phyloP scores from a whole-genome alignment of 495 filamentous ascomycete species.

The Hypoxylon fragiforme region DNA sequence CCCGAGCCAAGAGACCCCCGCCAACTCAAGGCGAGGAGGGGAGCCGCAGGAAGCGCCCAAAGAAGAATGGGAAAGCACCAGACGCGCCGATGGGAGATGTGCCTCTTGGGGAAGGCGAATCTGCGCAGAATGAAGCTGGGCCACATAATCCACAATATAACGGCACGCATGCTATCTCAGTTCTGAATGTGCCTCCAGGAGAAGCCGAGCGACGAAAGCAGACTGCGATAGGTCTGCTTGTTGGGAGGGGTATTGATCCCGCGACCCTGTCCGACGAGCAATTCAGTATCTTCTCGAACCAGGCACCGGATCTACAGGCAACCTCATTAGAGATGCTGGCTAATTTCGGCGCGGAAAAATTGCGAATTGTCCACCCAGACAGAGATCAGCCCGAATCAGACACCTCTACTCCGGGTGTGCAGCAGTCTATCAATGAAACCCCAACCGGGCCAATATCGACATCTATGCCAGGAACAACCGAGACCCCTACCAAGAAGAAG shows the following conservation, averaged over 20 bases:
- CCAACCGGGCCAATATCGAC: constrained; percentile 4
- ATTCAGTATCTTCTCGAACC: constrained; percentile 55
- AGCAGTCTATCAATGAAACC: constrained; percentile 3
- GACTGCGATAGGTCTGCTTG: constrained; percentile 46
- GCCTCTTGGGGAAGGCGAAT: constrained; percentile 2
- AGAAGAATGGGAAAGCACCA: constrained; percentile 30
- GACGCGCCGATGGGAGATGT: constrained; percentile 25
- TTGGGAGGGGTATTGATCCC: constrained; percentile 41
- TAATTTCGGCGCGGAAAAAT: constrained; percentile 48
- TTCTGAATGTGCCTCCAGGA: constrained; percentile 47
- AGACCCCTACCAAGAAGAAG: constrained; percentile 32
- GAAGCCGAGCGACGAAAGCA: constrained; percentile 47
- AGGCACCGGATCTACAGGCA: constrained; percentile 49
- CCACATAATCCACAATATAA: background rate
- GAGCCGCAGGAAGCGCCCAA: constrained; percentile 32
- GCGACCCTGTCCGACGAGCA: constrained; percentile 50
- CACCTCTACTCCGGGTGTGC: constrained; percentile 26
- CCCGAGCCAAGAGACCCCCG: constrained; percentile 27
- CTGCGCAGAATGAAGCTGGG: constrained; percentile 10
- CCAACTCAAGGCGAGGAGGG: constrained; percentile 30
- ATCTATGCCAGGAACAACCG: constrained; percentile 3
- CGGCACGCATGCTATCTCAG: constrained; percentile 16
- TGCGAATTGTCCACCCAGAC: constrained; percentile 52
- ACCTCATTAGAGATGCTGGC: constrained; percentile 50
- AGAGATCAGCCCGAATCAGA: constrained; percentile 30